These are phyloP conservation scores for Cystofilobasidium ferigula DNA, from an alignment of 768 basidiomycete genomes.

Conservation along the genomic window DNA sequence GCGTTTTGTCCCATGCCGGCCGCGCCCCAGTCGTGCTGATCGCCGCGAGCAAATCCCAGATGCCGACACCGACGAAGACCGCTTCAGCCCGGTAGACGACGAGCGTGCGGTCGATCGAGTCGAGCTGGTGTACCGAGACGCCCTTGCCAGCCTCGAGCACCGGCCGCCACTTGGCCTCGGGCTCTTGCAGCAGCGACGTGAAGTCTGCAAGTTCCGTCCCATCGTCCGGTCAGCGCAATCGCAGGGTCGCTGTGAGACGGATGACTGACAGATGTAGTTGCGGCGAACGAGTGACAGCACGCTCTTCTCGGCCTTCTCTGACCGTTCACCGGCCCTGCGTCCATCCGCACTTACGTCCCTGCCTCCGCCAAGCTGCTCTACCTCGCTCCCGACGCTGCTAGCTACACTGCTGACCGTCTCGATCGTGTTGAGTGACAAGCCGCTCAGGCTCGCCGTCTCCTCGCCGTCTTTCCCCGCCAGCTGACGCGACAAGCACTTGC, in stretches of 20 bases:
- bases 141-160: constrained; percentile 63
- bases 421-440: constrained; percentile 34
- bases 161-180: constrained; percentile 90
- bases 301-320: constrained; percentile 21
- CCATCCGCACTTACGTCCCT: background rate
- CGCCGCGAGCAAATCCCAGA: constrained; percentile 88
- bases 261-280: constrained; percentile 65
- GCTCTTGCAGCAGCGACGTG: constrained; percentile 89
- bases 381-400: constrained; percentile 7
- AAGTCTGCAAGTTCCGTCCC: constrained; percentile 46
- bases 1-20: constrained; percentile 75
- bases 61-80: constrained; percentile 84
- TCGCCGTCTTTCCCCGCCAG: background rate
- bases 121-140: constrained; percentile 86
- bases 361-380: background rate
- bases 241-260: background rate
- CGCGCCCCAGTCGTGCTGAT: constrained; percentile 77
- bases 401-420: constrained; percentile 18
- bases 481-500: constrained; percentile 16
- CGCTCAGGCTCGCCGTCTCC: constrained; percentile 33
- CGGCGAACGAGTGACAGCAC: constrained; percentile 72
- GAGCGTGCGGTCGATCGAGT: constrained; percentile 91
- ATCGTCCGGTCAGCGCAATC: constrained; percentile 19
- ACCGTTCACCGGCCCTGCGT: constrained; percentile 1
- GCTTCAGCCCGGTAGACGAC: constrained; percentile 95